Evolutionary conservation across 768 basidiomycete genomes (phyloP), one percentile per base, ranked within the genome.

Genomic region (Melanogaster broomeanus): DNA sequence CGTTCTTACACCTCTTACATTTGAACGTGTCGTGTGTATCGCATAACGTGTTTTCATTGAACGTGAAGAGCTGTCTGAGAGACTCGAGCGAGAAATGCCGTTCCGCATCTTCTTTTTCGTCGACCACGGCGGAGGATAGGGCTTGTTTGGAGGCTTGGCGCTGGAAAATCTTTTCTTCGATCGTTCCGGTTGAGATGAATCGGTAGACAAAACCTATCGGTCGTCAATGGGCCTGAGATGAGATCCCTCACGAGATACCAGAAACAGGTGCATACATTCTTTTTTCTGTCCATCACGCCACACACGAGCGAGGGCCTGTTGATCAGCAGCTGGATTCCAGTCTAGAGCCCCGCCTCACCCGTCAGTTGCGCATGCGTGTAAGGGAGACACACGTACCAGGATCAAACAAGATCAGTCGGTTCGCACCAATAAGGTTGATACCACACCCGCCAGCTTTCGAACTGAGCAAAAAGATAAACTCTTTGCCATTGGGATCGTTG

Each of bases 211-310:
- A 99, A 63, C 93, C 93, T 96, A 44, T 4, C 21, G 15, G 37
- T 15, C 25, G 41, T 57, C 38, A 55, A 33, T 31, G 31, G 48
- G 15, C 11, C 16, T 9, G 42, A 44, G 12, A 8, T 35, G 5
- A 2, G 37, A 35, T 8, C 6, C 31, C 39, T 37, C n/a, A 10
- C 52, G 22, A 31, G 18, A 44, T 19, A 19, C n/a, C n/a, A 27
- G 24, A 12, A 46, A 9, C 5, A 13, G 27, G 16, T 21, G 65
- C 89, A 47, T 63, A 94, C 96, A 99, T 72, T 97, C 95, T 82
- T 98, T 98, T 83, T 97, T 99, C 70, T 98, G 96, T 0, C 96
- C 96, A 64, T 99, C 96, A 73, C 96, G 90, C 96, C 96, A 99
- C 9, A 99, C 96, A 67, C 96, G 93, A 39, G 96, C 96, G 6